phyloP scores from a whole-genome alignment of 179 eudicot genomes.

The Silene coronaria region DNA sequence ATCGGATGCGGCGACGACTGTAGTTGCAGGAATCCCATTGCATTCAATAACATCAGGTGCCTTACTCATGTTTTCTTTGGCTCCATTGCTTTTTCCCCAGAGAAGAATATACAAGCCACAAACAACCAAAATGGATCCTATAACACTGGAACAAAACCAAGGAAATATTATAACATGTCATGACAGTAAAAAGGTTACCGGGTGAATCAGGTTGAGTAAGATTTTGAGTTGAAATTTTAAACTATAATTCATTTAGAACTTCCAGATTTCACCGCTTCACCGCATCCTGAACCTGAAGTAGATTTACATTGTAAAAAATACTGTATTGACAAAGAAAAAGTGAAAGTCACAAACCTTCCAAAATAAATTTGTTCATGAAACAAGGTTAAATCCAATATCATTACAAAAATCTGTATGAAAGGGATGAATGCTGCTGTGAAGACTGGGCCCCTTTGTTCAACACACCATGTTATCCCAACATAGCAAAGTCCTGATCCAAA shows the following conservation, averaged over 20 bases:
- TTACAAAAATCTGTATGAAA: conserved; percentile 51
- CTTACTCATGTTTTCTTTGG: conserved; percentile 8
- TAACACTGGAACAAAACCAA: conserved; percentile 36
- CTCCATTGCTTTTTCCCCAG: conserved; percentile 65
- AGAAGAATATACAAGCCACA: conserved; percentile 64
- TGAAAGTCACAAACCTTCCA: conserved; percentile 49
- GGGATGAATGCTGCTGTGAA: conserved; percentile 86
- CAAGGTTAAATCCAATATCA: conserved; percentile 44
- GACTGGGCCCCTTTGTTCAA: conserved; percentile 68
- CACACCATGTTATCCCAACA: conserved; percentile 79
- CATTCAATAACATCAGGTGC: conserved; percentile 16
- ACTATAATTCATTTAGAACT: too few species aligned
- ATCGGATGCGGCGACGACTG: background rate
- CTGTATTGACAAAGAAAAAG: background rate
- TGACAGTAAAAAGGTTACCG: too few species aligned
- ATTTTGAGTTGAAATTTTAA: too few species aligned
- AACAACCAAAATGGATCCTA: conserved; percentile 62
- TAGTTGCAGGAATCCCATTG: conserved; percentile 9
- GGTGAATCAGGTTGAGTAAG: background rate
- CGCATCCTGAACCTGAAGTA: too few species aligned
- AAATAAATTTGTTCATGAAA: conserved; percentile 63
- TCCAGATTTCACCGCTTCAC: too few species aligned
- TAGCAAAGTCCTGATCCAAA: conserved; percentile 73
- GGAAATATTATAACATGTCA: background rate
- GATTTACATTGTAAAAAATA: too few species aligned